Conservation (phyloP, 2,329 filamentous ascomycete genomes). For the Juglanconis sp. region DNA sequence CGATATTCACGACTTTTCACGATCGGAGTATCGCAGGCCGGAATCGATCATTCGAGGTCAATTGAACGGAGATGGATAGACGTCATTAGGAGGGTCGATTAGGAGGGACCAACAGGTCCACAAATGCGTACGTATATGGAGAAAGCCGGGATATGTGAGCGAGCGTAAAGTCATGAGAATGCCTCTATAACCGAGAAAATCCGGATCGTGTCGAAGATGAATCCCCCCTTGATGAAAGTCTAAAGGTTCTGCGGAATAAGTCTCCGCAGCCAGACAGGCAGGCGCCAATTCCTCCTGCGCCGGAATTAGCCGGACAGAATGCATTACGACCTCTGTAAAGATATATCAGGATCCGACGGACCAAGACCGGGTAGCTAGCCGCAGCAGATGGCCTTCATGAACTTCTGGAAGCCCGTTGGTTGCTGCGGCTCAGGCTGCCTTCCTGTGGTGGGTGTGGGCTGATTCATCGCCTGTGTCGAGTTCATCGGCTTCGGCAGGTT, state of each 20-base stretch:
- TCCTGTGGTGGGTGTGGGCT: slow-evolving; percentile 51
- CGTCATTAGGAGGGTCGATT: slow-evolving; percentile 18
- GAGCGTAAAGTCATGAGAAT: slow-evolving; percentile 21
- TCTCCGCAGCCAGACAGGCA: slow-evolving; percentile 8
- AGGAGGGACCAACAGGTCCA: slow-evolving; percentile 17
- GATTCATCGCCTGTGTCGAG: slow-evolving; percentile 58
- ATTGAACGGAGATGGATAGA: slow-evolving; percentile 3
- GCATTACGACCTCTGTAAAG: slow-evolving; percentile 8
- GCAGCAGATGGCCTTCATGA: slow-evolving; percentile 91
- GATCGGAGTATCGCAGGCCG: neutral
- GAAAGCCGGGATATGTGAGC: slow-evolving; percentile 18
- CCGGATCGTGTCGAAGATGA: slow-evolving; percentile 18
- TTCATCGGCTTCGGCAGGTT: slow-evolving; percentile 70
- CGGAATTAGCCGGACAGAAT: neutral
- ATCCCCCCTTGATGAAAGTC: slow-evolving; percentile 12
- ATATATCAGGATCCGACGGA: slow-evolving; percentile 7
- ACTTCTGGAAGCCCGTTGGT: slow-evolving; percentile 81
- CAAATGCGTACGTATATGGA: slow-evolving; percentile 19
- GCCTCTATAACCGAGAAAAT: slow-evolving; percentile 19
- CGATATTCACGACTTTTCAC: neutral
- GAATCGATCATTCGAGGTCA: neutral
- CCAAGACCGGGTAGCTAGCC: slow-evolving; percentile 49
- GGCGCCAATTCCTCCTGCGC: slow-evolving; percentile 1
- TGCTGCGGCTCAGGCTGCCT: slow-evolving; percentile 63
- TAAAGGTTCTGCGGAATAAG: slow-evolving; percentile 11